phyloP scores from a whole-genome alignment of 345 rosid genomes.

The Linum lewisii region DNA sequence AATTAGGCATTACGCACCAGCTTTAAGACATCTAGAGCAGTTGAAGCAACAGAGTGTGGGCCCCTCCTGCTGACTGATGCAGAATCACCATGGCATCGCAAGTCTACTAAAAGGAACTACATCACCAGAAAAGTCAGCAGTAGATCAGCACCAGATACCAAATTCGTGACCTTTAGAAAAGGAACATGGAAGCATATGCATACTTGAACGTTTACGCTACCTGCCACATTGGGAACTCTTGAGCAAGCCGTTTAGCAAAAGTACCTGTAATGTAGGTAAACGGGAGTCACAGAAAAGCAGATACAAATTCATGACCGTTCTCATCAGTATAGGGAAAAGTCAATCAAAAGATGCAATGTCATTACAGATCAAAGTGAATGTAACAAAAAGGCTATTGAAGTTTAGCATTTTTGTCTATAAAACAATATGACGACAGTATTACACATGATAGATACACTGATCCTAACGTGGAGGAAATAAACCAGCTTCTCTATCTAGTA shows the following conservation, averaged over 20 bases:
- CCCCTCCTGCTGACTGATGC: conserved; percentile 56
- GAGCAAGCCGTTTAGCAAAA: conserved; percentile 74
- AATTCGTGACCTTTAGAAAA: not conserved
- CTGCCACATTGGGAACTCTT: conserved; percentile 94
- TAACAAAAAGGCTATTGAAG: too few species aligned
- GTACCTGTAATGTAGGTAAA: conserved; percentile 39
- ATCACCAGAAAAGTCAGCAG: conserved; percentile 3
- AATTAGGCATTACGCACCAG: conserved; percentile 43
- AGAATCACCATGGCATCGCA: conserved; percentile 97
- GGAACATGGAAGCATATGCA: not conserved
- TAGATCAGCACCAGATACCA: conserved; percentile 1
- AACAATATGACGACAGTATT: too few species aligned
- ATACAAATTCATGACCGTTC: not conserved
- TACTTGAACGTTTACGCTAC: conserved; percentile 20
- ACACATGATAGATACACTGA: too few species aligned
- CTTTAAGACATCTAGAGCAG: conserved; percentile 82
- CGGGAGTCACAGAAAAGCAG: not conserved
- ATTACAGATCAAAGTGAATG: not conserved
- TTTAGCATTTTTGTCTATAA: too few species aligned
- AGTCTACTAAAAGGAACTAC: conserved; percentile 85
- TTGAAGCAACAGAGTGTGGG: conserved; percentile 71
- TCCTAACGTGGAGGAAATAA: too few species aligned
- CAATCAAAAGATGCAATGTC: not conserved
- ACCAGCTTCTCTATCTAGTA: too few species aligned
- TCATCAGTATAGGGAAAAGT: not conserved